These are phyloP conservation scores for Neofusicoccum ribis DNA, from an alignment of 2,329 filamentous ascomycete species.

Conservation along the genomic window DNA sequence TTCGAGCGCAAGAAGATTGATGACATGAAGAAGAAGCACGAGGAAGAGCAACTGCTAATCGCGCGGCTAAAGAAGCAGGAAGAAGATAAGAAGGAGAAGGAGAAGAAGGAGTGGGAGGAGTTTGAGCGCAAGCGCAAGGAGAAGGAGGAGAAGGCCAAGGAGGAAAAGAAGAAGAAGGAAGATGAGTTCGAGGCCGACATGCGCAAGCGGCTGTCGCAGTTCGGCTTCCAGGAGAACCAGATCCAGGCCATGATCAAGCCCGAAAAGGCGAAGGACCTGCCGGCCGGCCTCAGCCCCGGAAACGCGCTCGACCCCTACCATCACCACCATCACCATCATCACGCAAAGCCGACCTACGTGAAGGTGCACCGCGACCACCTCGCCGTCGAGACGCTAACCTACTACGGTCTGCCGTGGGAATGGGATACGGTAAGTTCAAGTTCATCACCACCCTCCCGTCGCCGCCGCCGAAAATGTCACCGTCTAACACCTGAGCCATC, in stretches of 20 bases:
- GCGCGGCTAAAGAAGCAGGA: slow-evolving; percentile 43
- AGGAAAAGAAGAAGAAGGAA: slow-evolving; percentile 41
- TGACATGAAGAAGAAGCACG: slow-evolving; percentile 39
- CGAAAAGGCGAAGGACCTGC: slow-evolving; percentile 43
- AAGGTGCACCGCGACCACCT: slow-evolving; percentile 50
- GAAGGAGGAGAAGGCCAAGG: slow-evolving; percentile 43
- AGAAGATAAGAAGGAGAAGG: slow-evolving; percentile 42
- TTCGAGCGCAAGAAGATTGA: slow-evolving; percentile 28
- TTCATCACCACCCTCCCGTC: no score
- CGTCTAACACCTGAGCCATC: background rate
- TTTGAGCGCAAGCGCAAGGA: slow-evolving; percentile 43
- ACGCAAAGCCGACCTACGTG: slow-evolving; percentile 45
- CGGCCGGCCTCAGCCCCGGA: slow-evolving; percentile 29
- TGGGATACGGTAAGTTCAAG: slow-evolving; percentile 45
- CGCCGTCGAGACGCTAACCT: slow-evolving; percentile 47
- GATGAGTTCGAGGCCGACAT: slow-evolving; percentile 47
- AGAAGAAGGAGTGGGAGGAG: slow-evolving; percentile 45
- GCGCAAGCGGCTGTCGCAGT: slow-evolving; percentile 45
- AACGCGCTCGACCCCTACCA: slow-evolving; percentile 21
- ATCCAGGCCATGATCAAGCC: slow-evolving; percentile 51
- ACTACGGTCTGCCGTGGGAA: slow-evolving; percentile 52
- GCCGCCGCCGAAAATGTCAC: no score
- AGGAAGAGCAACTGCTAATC: slow-evolving; percentile 38
- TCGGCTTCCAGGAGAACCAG: slow-evolving; percentile 49
- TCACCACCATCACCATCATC: slow-evolving; percentile 18